Evolutionary conservation across 2,329 filamentous ascomycete species (phyloP), one percentile per base, ranked within the genome.

Genomic region (Calonectria pseudoturangicola): DNA sequence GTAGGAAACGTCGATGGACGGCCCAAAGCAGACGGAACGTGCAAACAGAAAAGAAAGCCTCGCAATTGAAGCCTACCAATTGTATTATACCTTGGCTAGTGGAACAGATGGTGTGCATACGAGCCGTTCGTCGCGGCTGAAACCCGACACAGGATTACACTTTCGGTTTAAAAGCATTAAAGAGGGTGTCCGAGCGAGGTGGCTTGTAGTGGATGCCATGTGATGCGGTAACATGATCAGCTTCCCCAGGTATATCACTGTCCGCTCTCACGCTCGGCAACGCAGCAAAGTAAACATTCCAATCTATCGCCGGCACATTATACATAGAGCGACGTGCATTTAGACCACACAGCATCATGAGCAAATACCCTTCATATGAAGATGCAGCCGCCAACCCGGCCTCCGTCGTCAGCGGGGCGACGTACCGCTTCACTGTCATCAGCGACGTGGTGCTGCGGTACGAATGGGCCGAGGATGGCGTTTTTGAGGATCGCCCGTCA

Each of bases 401-500:
- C 30, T 74, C 78, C 3, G 54, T 74, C 4, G 78, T 79, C 4
- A n/a, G 68, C 3, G 78, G 78, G 1, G 33, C 43, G 1, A 78
- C 88, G 60, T 92, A 89, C 80, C 89, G 91, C 67, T 92, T 93
- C 79, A 92, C 89, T 10, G 75, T 93, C 58, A 84, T 93, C 60
- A 88, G 86, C 12, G 87, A 91, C 64, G 84, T 87, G 2, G 83
- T 92, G 2, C 74, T 93, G 33, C 89, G 91, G 39, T 92, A 89
- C 73, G 91, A 93, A 82, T 93, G 90, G 89, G 87, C 91, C 0
- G 83, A 86, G 13, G 90, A 93, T 73, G 87, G 88, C 62, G 78
- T 83, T 41, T 93, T 93, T 76, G 91, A 93, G 78, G 90, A 93
- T 78, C 87, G 91, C 5, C 88, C 89, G 0, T 92, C 90, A 0